A percentile compares a stretch with the other conserved stretches of the same genome.
These are phyloP conservation scores for Polygonum maritimum DNA, from an alignment of 148 eudicot genomes.

Conservation along the genomic window DNA sequence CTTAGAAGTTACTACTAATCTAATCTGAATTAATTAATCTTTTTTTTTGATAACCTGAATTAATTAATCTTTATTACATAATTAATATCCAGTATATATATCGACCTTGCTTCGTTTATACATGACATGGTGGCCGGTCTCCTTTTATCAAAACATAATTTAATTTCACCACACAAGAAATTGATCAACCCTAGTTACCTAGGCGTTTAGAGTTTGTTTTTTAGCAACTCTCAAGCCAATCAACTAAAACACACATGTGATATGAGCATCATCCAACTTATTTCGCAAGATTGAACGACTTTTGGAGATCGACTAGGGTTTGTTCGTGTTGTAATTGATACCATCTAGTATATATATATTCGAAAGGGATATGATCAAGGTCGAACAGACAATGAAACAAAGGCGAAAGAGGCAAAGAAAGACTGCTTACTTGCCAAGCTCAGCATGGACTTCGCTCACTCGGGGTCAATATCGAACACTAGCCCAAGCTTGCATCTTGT, in stretches of 20 bases:
- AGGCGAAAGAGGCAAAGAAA: neutral
- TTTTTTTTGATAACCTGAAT: too few species aligned
- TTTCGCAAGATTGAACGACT: neutral
- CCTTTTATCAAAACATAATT: too few species aligned
- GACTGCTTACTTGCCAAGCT: slow-evolving; percentile 11
- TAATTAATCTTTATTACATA: too few species aligned
- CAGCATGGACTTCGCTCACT: slow-evolving; percentile 5
- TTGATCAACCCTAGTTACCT: too few species aligned
- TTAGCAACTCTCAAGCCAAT: too few species aligned
- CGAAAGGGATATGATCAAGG: neutral
- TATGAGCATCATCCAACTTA: neutral
- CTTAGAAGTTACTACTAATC: neutral
- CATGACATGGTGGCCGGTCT: too few species aligned
- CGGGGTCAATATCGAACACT: neutral
- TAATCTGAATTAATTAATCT: too few species aligned
- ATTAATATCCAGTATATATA: neutral
- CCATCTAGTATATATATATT: neutral
- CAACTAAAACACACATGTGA: too few species aligned
- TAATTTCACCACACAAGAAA: too few species aligned
- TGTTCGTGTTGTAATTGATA: neutral
- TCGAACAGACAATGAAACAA: slow-evolving; percentile 14
- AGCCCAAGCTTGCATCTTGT: neutral
- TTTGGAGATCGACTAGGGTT: neutral
- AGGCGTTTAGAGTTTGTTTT: too few species aligned
- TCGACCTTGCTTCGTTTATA: too few species aligned